Base-by-base conservation (phyloP, 108 stramenopile species). In the Ochromonas danica region DNA sequence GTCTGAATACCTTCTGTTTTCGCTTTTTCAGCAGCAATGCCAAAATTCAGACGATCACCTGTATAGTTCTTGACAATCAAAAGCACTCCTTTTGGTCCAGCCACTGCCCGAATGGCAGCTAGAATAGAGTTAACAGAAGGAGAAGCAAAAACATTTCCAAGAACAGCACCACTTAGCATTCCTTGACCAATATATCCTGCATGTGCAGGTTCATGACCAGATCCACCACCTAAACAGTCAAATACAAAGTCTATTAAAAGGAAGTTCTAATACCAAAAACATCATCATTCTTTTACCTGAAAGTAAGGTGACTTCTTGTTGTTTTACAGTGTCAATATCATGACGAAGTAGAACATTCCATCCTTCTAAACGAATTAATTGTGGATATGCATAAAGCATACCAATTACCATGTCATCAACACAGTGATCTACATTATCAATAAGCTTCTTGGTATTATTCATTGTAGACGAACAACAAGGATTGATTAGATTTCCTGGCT, bases 1-100 rank as follows among this genome's bases (percentile, higher is more conserved):
- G 89, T 90, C 17, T 71, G 39, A 62, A 89, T 82, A 0, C 93
- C 93, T 78, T 93, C 86, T 25, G 83, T 71, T 70, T 78, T 84
- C 67, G 94, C 96, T 43, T 85, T 82, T 85, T 95, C 94, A 42
- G 91, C 89, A 22, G 98, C 98, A 91, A 97, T 94, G 30, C 96
- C 97, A 82, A 99, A 99, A 84, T 99, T 97, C 41, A 99, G 87
- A 38, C 95, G 90, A 86, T 99, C 98, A 25, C 96, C 96, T 0
- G 97, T 98, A 88, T 99, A 99, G 89, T 97, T 97, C 91, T 97
- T 99, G 42, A 99, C 93, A 43, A 99, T 85, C 45, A 99, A 81
- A 38, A 98, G 79, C 72, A 81, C 33, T 0, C 80, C 87, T 1
- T 61, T 36, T 0, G 89, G 84, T 0, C 85, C 81, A 3, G 95